Percentiles rank a stretch among this genome's conserved stretches.
phyloP scores from a whole-genome alignment of 1,284 basidiomycete genomes.

The Cryptococcus sp. region DNA sequence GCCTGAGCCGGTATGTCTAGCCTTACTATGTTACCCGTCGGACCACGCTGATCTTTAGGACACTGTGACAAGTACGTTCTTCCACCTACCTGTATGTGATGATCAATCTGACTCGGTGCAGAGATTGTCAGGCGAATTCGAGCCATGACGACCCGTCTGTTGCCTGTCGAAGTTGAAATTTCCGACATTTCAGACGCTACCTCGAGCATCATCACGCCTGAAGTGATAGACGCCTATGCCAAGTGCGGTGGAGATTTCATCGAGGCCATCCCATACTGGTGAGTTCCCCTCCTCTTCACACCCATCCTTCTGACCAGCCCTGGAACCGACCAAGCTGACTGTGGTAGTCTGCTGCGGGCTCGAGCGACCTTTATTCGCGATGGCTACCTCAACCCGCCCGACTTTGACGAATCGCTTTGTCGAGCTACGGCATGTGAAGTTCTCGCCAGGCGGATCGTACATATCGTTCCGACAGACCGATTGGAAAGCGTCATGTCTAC shows the following conservation, averaged over 20 bases:
- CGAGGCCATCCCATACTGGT: constrained; percentile 59
- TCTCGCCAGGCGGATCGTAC: constrained; percentile 73
- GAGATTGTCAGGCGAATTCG: constrained; percentile 68
- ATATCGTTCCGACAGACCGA: constrained; percentile 59
- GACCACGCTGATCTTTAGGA: constrained; percentile 14
- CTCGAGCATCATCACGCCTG: constrained; percentile 45
- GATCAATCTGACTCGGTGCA: constrained; percentile 11
- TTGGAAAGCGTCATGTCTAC: constrained; percentile 63
- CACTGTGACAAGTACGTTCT: constrained; percentile 26
- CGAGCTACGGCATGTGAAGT: constrained; percentile 84
- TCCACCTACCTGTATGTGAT: neutral
- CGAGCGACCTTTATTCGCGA: constrained; percentile 65
- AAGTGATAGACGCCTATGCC: constrained; percentile 48
- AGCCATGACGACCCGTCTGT: constrained; percentile 65
- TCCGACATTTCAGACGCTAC: constrained; percentile 42
- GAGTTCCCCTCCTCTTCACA: constrained; percentile 10
- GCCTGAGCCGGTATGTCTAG: constrained; percentile 33
- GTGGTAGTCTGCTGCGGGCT: constrained; percentile 70
- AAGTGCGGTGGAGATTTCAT: constrained; percentile 56
- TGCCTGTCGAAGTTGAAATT: constrained; percentile 63
- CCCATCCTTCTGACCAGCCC: no score
- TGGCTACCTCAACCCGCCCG: constrained; percentile 51
- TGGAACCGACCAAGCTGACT: neutral
- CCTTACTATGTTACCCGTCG: neutral
- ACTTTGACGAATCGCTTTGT: constrained; percentile 77